phyloP scores from a whole-genome alignment of 1,139 yeast genomes.

The Saccharomyces pastorianus region DNA sequence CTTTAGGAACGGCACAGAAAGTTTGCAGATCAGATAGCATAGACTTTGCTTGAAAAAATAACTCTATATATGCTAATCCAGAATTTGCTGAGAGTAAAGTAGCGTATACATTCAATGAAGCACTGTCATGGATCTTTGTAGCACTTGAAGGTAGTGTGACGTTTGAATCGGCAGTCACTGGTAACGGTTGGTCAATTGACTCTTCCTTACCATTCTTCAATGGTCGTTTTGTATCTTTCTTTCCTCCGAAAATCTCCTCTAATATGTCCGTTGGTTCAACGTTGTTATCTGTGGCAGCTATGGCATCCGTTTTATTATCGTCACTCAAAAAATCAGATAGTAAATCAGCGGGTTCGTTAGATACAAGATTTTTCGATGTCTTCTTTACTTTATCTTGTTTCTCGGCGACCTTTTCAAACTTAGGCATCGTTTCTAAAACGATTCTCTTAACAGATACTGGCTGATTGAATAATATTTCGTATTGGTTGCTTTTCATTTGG shows the following conservation, averaged over 20 bases:
- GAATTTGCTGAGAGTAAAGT: conserved; percentile 9
- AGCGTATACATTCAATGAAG: conserved; percentile 24
- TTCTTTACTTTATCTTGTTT: conserved; percentile 35
- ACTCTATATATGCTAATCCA: conserved; percentile 27
- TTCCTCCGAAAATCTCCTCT: conserved; percentile 57
- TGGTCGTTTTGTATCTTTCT: conserved; percentile 3
- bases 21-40: conserved; percentile 45
- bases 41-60: conserved; percentile 28
- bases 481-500: conserved; percentile 83
- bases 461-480: conserved; percentile 55
- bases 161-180: conserved; percentile 4
- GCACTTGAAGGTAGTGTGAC: conserved; percentile 18
- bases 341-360: conserved; percentile 8
- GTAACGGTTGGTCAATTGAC: conserved; percentile 13
- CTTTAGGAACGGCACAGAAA: conserved; percentile 86
- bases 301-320: neutral
- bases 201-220: conserved; percentile 9
- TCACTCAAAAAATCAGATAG: conserved; percentile 2
- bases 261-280: conserved; percentile 42
- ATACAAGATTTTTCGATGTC: conserved; percentile 9
- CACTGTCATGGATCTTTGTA: conserved; percentile 26
- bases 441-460: conserved; percentile 56
- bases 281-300: neutral
- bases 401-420: conserved; percentile 36
- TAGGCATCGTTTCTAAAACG: conserved; percentile 80